These are phyloP conservation scores for Serendipita sp. DNA, from an alignment of 768 basidiomycete species.

Conservation along the genomic window DNA sequence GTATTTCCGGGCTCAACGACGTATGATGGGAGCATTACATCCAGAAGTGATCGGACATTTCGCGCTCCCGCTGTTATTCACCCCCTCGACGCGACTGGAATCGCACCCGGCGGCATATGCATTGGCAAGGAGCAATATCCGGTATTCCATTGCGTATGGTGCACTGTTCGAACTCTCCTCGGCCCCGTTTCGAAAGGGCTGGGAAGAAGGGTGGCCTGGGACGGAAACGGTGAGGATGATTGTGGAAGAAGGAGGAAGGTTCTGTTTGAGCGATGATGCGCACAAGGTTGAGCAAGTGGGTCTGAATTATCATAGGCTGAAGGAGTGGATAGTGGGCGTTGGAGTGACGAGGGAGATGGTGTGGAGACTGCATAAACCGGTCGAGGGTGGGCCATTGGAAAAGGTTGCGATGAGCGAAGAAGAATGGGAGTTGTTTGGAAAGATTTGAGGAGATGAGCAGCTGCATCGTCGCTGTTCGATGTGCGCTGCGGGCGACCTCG, in stretches of 20 bases:
- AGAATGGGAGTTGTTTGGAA: too few species aligned
- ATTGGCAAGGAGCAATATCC: constrained; percentile 60
- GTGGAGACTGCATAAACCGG: neutral
- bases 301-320: constrained; percentile 58
- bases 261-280: constrained; percentile 89
- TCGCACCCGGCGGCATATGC: constrained; percentile 44
- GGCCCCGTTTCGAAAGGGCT: constrained; percentile 83
- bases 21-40: constrained; percentile 48
- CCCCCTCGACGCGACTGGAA: constrained; percentile 41
- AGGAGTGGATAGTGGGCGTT: constrained; percentile 45
- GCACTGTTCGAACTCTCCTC: constrained; percentile 89
- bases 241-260: constrained; percentile 41
- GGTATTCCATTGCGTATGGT: constrained; percentile 59
- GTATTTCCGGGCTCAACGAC: constrained; percentile 80
- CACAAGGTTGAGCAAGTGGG: constrained; percentile 84
- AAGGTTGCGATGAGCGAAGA: too few species aligned
- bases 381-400: too few species aligned
- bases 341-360: constrained; percentile 25
- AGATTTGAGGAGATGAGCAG: too few species aligned
- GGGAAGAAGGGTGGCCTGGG: constrained; percentile 74
- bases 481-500: too few species aligned
- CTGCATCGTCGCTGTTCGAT: too few species aligned
- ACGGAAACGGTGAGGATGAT: constrained; percentile 58
- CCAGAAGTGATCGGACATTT: constrained; percentile 90
- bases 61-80: constrained; percentile 81